phyloP scores from a whole-genome alignment of 2,329 filamentous ascomycete genomes.

The Pestalotiopsis sp. region DNA sequence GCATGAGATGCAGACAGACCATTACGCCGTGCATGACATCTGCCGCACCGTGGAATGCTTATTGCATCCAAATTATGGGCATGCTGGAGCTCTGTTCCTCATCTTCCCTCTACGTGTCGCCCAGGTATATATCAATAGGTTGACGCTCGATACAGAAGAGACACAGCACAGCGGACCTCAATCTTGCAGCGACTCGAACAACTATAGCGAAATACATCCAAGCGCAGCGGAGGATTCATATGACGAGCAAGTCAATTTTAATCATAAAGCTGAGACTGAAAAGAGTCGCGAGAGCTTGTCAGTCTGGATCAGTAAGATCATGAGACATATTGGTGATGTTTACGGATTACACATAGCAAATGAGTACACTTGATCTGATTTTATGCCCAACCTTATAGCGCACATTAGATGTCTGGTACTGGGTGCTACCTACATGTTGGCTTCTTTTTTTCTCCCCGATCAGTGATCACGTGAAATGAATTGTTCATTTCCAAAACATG shows the following conservation, averaged over 20 bases:
- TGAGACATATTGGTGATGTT: not conserved
- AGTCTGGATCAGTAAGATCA: not conserved
- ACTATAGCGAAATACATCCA: not conserved
- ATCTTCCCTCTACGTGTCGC: not conserved
- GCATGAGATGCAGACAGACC: not conserved
- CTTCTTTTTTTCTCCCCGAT: too few species aligned
- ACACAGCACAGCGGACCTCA: not conserved
- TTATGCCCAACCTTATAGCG: too few species aligned
- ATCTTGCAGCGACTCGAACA: not conserved
- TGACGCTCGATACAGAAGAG: not conserved
- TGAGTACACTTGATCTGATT: not conserved
- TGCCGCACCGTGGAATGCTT: not conserved
- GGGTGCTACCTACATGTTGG: too few species aligned
- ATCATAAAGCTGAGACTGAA: not conserved
- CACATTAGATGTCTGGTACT: too few species aligned
- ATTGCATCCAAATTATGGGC: not conserved
- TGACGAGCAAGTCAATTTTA: not conserved
- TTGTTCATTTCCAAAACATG: too few species aligned
- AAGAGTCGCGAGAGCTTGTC: not conserved
- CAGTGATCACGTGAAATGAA: too few species aligned
- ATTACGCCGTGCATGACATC: not conserved
- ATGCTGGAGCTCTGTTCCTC: not conserved
- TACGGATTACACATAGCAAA: not conserved
- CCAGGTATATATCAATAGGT: not conserved
- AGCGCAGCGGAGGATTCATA: not conserved